phyloP scores from a whole-genome alignment of 2,329 filamentous ascomycete genomes.

The Grosmannia serpens region DNA sequence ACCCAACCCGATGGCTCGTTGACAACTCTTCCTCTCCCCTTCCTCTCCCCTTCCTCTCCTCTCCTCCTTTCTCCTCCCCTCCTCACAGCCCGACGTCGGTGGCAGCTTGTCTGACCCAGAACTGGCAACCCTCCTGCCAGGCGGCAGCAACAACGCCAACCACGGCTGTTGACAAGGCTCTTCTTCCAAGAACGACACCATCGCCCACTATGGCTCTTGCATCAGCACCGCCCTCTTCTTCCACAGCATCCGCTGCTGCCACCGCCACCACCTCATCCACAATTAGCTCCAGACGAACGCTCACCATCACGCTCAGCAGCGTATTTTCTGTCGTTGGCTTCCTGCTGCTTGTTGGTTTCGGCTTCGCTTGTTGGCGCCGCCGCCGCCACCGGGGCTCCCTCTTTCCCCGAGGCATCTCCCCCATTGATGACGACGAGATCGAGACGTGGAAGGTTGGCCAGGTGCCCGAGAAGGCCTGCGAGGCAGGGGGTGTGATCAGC shows the following conservation, averaged over 20 bases:
- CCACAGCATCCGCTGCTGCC: not conserved
- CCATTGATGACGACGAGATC: slow-evolving; percentile 55
- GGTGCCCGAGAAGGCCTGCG: slow-evolving; percentile 17
- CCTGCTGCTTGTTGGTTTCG: slow-evolving; percentile 22
- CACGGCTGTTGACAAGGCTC: not conserved
- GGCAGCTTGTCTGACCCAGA: not conserved
- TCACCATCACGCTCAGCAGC: slow-evolving; percentile 40
- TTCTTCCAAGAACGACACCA: not conserved
- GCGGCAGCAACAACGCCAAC: too few species aligned
- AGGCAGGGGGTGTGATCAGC: not conserved
- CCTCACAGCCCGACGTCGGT: not conserved
- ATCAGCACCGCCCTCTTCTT: not conserved
- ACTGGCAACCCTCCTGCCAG: not conserved
- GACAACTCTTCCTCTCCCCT: not conserved
- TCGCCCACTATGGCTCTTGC: not conserved
- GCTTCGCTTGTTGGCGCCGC: slow-evolving; percentile 29
- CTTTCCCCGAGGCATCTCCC: slow-evolving; percentile 44
- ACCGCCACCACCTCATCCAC: not conserved
- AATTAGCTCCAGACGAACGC: slow-evolving; percentile 18
- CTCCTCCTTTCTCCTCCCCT: not conserved
- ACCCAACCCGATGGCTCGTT: not conserved
- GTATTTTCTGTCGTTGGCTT: slow-evolving; percentile 34
- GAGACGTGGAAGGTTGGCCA: slow-evolving; percentile 46
- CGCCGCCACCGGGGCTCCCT: slow-evolving; percentile 28
- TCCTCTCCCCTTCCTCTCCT: not conserved